Conservation (phyloP, 208 protist species). For the Crithidia acanthocephali region DNA sequence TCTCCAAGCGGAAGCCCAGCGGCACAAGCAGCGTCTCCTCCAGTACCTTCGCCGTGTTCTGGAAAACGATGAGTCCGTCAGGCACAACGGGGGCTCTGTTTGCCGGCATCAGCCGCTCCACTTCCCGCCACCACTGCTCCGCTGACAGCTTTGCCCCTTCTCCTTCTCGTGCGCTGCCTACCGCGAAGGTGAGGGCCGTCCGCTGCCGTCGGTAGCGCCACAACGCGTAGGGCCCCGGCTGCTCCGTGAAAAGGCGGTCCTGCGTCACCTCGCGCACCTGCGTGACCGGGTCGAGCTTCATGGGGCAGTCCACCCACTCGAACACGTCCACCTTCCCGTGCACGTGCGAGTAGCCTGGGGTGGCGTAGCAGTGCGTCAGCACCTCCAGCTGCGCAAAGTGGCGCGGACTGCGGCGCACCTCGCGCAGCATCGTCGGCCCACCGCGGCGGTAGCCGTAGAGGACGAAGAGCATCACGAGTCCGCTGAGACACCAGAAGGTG, state of each 20-base stretch:
- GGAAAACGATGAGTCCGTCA: constrained; percentile 67
- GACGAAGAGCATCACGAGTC: constrained; percentile 37
- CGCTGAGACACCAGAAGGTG: constrained; percentile 35
- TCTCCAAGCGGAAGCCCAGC: constrained; percentile 42
- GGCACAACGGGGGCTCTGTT: constrained; percentile 33
- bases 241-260: constrained; percentile 56
- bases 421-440: constrained; percentile 43
- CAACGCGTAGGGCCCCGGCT: constrained; percentile 48
- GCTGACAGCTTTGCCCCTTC: constrained; percentile 13
- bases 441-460: constrained; percentile 61
- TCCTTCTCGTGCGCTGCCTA: neutral
- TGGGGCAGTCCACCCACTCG: constrained; percentile 55
- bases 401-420: constrained; percentile 39
- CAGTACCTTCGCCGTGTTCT: constrained; percentile 36
- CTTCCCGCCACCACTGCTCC: constrained; percentile 26
- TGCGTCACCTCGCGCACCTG: constrained; percentile 45
- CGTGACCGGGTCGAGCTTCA: constrained; percentile 42
- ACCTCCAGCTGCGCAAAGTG: constrained; percentile 57
- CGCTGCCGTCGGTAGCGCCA: constrained; percentile 56
- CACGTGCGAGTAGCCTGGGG: constrained; percentile 72
- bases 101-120: constrained; percentile 25
- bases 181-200: constrained; percentile 7
- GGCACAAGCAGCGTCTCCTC: constrained; percentile 42
- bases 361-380: constrained; percentile 71
- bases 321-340: constrained; percentile 72